Percentiles rank a stretch among this genome's conserved stretches.
These are phyloP conservation scores for Huntiella abstrusa DNA, from an alignment of 2,329 filamentous ascomycete genomes.

Conservation along the genomic window DNA sequence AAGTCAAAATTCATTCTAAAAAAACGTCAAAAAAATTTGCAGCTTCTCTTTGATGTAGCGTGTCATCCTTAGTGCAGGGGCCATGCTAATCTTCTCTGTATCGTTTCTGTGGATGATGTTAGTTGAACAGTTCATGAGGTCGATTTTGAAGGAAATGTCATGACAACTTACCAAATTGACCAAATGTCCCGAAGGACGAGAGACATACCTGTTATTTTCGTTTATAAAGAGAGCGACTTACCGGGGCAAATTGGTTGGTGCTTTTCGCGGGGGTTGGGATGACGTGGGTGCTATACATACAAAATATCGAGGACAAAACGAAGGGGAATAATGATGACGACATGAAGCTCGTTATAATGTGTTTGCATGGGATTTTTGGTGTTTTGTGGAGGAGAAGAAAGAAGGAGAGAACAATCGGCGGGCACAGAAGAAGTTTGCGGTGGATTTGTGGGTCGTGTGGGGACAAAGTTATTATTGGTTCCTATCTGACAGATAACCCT, in stretches of 20 bases:
- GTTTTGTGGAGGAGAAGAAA: no score
- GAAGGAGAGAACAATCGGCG: no score
- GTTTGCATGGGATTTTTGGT: no score
- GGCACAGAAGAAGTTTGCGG: no score
- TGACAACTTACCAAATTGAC: constrained; percentile 12
- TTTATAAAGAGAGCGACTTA: constrained; percentile 5
- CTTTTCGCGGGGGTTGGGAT: not conserved
- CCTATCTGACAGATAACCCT: no score
- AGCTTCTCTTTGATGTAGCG: constrained; percentile 66
- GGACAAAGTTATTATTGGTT: no score
- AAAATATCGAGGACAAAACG: no score
- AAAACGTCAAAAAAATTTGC: constrained; percentile 14
- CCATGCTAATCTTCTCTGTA: constrained; percentile 69
- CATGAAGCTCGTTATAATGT: no score
- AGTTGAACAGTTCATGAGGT: not conserved
- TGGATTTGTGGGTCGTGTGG: no score
- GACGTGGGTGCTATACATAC: no score
- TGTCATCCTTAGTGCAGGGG: constrained; percentile 89
- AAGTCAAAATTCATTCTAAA: constrained; percentile 1
- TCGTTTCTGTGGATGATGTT: constrained; percentile 9
- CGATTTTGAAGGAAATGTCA: not conserved
- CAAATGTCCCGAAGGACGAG: constrained; percentile 12
- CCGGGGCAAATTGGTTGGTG: not conserved
- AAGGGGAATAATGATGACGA: no score
- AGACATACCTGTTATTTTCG: not conserved